These are phyloP conservation scores for Epichloe sp. DNA, from an alignment of 2,329 filamentous ascomycete species.

Conservation along the genomic window DNA sequence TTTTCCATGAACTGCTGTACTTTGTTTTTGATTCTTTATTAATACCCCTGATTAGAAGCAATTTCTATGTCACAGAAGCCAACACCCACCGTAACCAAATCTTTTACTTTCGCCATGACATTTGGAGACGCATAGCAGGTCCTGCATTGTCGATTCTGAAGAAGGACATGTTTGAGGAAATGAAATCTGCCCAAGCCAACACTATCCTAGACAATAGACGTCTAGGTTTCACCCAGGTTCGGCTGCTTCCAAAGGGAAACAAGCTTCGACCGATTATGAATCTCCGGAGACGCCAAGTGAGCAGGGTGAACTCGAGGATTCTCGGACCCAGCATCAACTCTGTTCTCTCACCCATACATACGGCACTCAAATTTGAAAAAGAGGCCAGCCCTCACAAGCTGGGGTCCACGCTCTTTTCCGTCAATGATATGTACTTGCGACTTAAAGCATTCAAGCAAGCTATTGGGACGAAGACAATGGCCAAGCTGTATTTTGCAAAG, in stretches of 20 bases:
- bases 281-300: conserved; percentile 51
- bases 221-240: conserved; percentile 65
- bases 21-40: conserved; percentile 87
- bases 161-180: conserved; percentile 62
- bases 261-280: conserved; percentile 82
- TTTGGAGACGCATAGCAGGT: conserved; percentile 68
- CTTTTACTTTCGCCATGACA: conserved; percentile 90
- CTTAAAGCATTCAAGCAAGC: conserved; percentile 54
- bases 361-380: conserved; percentile 67
- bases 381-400: conserved; percentile 42
- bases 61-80: conserved; percentile 93
- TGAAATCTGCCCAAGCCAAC: conserved; percentile 44
- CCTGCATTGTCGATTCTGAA: conserved; percentile 59
- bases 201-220: conserved; percentile 45
- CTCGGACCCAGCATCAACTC: conserved; percentile 29
- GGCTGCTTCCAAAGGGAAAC: conserved; percentile 64
- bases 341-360: conserved; percentile 59
- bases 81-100: conserved; percentile 65
- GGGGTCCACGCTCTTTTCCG: conserved; percentile 71
- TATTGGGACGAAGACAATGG: conserved; percentile 23
- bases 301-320: conserved; percentile 49
- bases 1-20: conserved; percentile 78
- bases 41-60: conserved; percentile 71
- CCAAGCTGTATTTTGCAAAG: conserved; percentile 72
- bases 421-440: conserved; percentile 64